Evolutionary conservation across 192 early-diverging fungal genomes (phyloP).

Genomic region (Linderina pennispora): DNA sequence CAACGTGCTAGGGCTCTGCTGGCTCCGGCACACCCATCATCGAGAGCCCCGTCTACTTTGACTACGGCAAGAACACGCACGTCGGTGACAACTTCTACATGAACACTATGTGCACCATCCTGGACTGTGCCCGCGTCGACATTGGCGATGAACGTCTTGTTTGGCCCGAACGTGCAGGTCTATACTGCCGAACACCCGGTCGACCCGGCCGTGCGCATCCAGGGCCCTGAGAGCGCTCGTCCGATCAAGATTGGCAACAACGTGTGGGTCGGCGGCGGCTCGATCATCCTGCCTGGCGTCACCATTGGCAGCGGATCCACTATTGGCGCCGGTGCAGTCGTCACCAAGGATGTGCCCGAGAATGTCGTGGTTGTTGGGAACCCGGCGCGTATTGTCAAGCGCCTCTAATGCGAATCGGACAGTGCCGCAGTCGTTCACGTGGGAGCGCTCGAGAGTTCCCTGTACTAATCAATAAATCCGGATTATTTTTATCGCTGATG

Average conservation of each 20-base stretch:
- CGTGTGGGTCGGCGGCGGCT: conserved; percentile 84
- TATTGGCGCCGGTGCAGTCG: conserved; percentile 76
- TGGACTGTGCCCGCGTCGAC: conserved; percentile 66
- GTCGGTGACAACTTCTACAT: conserved; percentile 70
- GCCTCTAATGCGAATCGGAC: conserved; percentile 20
- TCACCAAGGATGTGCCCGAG: conserved; percentile 80
- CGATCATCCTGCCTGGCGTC: conserved; percentile 76
- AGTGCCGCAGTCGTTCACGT: too few relatives aligned
- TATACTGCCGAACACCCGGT: conserved; percentile 70
- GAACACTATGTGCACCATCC: conserved; percentile 67
- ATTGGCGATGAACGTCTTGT: conserved; percentile 69
- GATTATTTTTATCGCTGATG: too few relatives aligned
- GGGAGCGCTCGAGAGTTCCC: too few relatives aligned
- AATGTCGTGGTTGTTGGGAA: conserved; percentile 79
- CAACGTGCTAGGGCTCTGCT: conserved; percentile 52
- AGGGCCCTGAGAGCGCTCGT: conserved; percentile 11
- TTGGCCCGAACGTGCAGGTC: conserved; percentile 74
- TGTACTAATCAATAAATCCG: too few relatives aligned
- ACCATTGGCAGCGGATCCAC: conserved; percentile 78
- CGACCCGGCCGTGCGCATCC: conserved; percentile 41
- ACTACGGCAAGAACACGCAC: conserved; percentile 74
- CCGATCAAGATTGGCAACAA: conserved; percentile 69
- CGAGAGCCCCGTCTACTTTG: conserved; percentile 62
- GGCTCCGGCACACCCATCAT: conserved; percentile 53
- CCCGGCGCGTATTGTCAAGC: conserved; percentile 73